phyloP scores from a whole-genome alignment of 306 rosid genomes.

The Medicago lupulina region DNA sequence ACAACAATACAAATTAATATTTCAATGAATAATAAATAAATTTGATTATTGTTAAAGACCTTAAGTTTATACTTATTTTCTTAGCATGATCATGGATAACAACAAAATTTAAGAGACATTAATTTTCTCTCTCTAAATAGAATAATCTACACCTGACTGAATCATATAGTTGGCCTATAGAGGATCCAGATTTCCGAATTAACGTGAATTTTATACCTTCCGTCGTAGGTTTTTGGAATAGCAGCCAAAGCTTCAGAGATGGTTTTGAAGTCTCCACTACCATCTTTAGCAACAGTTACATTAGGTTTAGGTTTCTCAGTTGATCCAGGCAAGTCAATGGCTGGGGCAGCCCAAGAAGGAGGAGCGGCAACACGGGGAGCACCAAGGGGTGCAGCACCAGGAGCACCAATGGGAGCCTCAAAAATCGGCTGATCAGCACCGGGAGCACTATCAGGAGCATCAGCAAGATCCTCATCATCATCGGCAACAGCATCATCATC shows the following conservation, averaged over 20 bases:
- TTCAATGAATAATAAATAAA: neutral
- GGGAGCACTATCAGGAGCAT: neutral
- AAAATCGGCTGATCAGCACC: neutral
- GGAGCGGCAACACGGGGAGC: constrained; percentile 32
- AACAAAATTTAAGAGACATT: neutral
- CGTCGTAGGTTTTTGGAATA: constrained; percentile 62
- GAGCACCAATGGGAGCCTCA: neutral
- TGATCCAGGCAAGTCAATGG: constrained; percentile 39
- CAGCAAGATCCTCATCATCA: neutral
- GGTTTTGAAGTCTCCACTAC: constrained; percentile 74
- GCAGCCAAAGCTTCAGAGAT: constrained; percentile 70
- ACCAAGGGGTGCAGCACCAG: constrained; percentile 33
- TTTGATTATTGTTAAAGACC: neutral
- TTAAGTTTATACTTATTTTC: too few species aligned
- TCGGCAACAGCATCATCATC: neutral
- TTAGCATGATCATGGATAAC: too few species aligned
- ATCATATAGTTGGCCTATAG: neutral
- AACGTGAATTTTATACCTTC: constrained; percentile 54
- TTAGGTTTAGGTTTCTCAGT: constrained; percentile 65
- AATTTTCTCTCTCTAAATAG: neutral
- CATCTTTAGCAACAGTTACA: constrained; percentile 80
- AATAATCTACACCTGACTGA: neutral
- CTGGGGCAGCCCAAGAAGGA: constrained; percentile 61
- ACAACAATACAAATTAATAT: neutral
- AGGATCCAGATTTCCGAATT: neutral